phyloP scores from a whole-genome alignment of 495 filamentous ascomycete genomes.

The Penicillium fimorum region DNA sequence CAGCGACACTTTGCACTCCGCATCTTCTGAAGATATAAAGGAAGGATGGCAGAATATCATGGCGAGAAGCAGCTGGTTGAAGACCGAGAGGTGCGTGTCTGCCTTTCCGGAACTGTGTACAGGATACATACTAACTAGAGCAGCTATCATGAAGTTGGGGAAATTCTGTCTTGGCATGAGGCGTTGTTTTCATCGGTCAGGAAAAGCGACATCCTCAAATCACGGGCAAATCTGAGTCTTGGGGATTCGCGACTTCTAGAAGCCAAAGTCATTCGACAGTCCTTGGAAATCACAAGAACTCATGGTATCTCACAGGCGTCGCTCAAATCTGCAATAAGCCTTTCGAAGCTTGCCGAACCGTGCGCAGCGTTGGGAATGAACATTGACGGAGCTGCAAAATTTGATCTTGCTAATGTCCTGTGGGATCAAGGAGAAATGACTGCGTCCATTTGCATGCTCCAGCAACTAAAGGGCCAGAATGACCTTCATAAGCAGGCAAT shows the following conservation, averaged over 20 bases:
- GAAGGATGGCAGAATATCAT: constrained; percentile 61
- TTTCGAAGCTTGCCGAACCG: constrained; percentile 67
- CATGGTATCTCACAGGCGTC: constrained; percentile 85
- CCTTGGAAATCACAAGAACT: constrained; percentile 69
- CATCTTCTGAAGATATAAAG: constrained; percentile 57
- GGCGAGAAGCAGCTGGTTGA: constrained; percentile 71
- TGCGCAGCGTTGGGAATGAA: constrained; percentile 68
- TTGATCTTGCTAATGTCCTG: constrained; percentile 82
- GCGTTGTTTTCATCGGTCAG: constrained; percentile 79
- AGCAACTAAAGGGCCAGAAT: constrained; percentile 62
- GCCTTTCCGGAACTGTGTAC: constrained; percentile 11
- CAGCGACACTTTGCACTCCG: constrained; percentile 67
- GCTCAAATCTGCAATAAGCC: constrained; percentile 74
- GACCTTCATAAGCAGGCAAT: constrained; percentile 69
- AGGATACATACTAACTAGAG: constrained; percentile 6
- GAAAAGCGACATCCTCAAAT: constrained; percentile 60
- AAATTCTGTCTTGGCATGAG: constrained; percentile 77
- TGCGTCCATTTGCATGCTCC: constrained; percentile 86
- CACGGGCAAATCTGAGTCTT: constrained; percentile 52
- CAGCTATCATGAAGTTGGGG: constrained; percentile 78
- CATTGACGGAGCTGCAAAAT: constrained; percentile 67
- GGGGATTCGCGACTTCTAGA: constrained; percentile 69
- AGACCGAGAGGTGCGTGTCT: constrained; percentile 62
- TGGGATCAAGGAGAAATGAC: constrained; percentile 94
- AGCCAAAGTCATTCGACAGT: constrained; percentile 67